Base-by-base conservation (phyloP, 495 filamentous ascomycete species). In the Schizothecium vesticola region DNA sequence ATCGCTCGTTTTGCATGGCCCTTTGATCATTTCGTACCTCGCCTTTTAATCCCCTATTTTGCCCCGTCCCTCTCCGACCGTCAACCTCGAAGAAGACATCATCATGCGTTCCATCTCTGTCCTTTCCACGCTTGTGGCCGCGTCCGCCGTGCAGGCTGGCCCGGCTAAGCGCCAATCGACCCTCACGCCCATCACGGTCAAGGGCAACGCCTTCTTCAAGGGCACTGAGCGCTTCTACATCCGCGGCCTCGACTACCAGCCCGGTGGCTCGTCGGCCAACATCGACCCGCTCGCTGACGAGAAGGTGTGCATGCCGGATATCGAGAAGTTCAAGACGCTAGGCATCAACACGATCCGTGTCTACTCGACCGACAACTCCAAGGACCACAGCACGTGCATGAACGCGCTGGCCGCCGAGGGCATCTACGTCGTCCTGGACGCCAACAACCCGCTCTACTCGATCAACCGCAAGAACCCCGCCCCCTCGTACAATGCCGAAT, bases 191-290 rank as follows among this genome's bases (percentile, higher is more conserved):
- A 78, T 83, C 70, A 81, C 81, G 10, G 71, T 73, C 33, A 82
- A 73, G 22, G 80, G 80, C 58, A 83, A 82, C 69, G 92, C 95
- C 69, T 97, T 97, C 86, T 97, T 93, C 83, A 85, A 90, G 74
- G 93, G 92, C 66, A 78, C 86, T 64, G 77, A 89, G 29, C 88
- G 95, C 70, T 99, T 97, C 87, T 97, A 97, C 81, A 87, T 99
- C 65, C 92, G 93, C 64, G 95, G 95, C 77, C 88, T 99, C 71
- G 95, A 97, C 83, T 97, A 97, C 80, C 94, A 97, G 80, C 94
- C 94, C 67, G 94, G 94, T 72, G 95, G 94, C 70, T 90, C 92
- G 66, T 73, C 65, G 9, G 75, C 61, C 43, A 73, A 77, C 65
- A 23, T 94, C 91, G 95, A 99, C 73, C 94, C 95, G 43, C 89